phyloP scores from a whole-genome alignment of 1,139 yeast species.

The Protomyces inouyei region DNA sequence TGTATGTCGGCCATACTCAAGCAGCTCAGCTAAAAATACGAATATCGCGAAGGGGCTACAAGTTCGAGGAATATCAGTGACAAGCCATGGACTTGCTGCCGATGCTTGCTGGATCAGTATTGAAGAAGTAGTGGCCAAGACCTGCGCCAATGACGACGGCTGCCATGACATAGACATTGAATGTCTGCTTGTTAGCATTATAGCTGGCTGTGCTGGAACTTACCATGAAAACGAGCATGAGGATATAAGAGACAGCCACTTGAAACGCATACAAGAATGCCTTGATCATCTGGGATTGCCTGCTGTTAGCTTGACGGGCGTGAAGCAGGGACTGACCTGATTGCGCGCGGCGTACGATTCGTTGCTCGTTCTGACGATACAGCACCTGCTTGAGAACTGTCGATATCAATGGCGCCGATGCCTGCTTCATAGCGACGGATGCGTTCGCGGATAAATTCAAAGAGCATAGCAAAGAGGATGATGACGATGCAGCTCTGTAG shows the following conservation, averaged over 20 bases:
- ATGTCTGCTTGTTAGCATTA: neutral
- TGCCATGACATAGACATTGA: constrained; percentile 21
- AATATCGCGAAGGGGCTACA: no score
- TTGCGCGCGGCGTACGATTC: neutral
- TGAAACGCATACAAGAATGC: constrained; percentile 6
- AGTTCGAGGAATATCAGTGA: neutral
- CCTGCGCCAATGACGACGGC: constrained; percentile 14
- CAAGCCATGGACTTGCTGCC: constrained; percentile 16
- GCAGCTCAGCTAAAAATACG: no score
- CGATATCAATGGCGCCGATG: neutral
- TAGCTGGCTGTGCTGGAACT: neutral
- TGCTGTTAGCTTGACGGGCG: neutral
- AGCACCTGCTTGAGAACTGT: neutral
- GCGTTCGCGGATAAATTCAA: neutral
- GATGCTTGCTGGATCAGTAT: neutral
- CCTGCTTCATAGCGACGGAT: constrained; percentile 8
- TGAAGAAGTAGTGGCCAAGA: constrained; percentile 13
- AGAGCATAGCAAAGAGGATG: constrained; percentile 3
- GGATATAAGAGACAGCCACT: constrained; percentile 13
- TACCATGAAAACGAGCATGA: constrained; percentile 24
- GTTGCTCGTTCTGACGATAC: neutral
- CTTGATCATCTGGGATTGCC: neutral
- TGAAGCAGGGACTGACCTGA: neutral
- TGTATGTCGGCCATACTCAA: no score
- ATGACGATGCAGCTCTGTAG: neutral